phyloP scores from a whole-genome alignment of 2,329 filamentous ascomycete genomes.

The Cytospora mali region DNA sequence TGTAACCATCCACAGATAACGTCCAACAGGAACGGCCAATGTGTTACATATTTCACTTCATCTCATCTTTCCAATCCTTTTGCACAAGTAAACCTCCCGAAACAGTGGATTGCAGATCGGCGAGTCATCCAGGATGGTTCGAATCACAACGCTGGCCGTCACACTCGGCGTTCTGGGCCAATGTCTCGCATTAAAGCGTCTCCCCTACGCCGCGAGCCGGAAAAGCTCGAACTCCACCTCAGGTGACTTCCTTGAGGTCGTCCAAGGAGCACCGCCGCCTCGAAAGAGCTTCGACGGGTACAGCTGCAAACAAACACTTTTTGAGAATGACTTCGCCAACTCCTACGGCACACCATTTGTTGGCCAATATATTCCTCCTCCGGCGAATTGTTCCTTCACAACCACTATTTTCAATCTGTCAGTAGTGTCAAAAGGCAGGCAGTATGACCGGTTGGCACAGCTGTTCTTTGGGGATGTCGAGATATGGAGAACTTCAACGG shows the following conservation, averaged over 20 bases:
- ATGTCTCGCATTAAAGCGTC: background rate
- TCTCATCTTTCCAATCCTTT: background rate
- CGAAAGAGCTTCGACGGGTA: constrained; percentile 29
- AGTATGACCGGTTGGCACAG: constrained; percentile 63
- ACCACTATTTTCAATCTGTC: constrained; percentile 58
- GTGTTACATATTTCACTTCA: background rate
- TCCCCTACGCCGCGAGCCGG: background rate
- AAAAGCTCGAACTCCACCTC: background rate
- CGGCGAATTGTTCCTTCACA: constrained; percentile 35
- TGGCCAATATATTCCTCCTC: constrained; percentile 33
- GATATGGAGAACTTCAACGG: constrained; percentile 65
- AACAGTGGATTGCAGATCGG: background rate
- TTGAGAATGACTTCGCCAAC: constrained; percentile 34
- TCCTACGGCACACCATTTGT: constrained; percentile 36
- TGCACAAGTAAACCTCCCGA: background rate
- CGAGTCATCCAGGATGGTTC: background rate
- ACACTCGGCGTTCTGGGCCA: background rate
- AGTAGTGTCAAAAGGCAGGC: constrained; percentile 59
- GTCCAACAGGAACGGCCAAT: background rate
- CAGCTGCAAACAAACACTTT: constrained; percentile 32
- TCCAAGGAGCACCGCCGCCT: constrained; percentile 35
- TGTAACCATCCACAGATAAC: background rate
- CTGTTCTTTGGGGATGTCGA: constrained; percentile 66
- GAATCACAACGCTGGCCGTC: background rate
- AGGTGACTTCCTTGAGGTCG: constrained; percentile 31